phyloP scores from a whole-genome alignment of 225 moss, liverwort and hornwort genomes.

The Rhytidiadelphus loreus region DNA sequence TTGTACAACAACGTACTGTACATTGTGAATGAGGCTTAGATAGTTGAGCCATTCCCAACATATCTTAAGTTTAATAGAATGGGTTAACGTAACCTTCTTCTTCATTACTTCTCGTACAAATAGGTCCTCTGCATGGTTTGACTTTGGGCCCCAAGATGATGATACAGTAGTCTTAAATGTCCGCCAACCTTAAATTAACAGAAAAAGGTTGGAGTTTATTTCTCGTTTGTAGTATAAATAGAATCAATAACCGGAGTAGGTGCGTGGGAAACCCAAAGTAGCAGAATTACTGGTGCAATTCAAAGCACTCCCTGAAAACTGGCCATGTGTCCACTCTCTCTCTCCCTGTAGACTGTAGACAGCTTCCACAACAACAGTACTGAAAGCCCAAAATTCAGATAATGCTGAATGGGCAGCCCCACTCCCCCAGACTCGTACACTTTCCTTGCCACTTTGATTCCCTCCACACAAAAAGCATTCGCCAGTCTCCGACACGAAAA shows the following conservation, averaged over 20 bases:
- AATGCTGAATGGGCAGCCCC: not conserved
- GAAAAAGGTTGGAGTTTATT: not conserved
- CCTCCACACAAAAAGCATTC: not conserved
- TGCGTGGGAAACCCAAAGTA: not conserved
- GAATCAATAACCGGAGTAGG: not conserved
- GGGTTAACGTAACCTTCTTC: not conserved
- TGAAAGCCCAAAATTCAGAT: not conserved
- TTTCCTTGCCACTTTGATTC: not conserved
- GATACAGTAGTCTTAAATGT: too few species aligned
- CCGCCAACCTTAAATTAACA: too few species aligned
- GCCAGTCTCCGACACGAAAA: not conserved
- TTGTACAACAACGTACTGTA: too few species aligned
- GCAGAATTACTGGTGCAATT: not conserved
- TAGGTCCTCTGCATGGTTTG: not conserved
- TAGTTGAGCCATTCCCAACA: not conserved
- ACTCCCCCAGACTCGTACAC: not conserved
- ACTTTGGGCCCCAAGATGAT: not conserved
- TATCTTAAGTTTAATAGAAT: not conserved
- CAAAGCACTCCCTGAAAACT: not conserved
- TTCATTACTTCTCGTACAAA: not conserved
- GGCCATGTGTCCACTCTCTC: not conserved
- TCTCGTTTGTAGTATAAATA: not conserved
- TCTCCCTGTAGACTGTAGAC: not conserved
- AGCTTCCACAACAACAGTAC: not conserved
- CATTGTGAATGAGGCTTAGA: not conserved